Evolutionary conservation across 768 basidiomycete species (phyloP), one percentile per base, ranked within the genome.

Genomic region (Steccherinum ochraceum): DNA sequence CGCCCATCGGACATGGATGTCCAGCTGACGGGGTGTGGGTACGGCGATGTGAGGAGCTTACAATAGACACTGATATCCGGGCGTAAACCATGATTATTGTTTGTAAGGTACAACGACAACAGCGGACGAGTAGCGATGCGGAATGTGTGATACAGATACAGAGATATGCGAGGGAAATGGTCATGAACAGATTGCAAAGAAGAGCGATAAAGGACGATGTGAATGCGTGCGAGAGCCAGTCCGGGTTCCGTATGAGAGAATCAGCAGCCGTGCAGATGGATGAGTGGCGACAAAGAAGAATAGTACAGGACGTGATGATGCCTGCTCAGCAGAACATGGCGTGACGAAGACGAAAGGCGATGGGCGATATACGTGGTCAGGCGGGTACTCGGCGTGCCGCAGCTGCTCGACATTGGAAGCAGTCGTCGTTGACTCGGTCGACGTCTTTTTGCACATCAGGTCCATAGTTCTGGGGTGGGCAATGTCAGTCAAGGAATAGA

Each of bases 351-450:
- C 30, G 30, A 16, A 35, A 16, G 16, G 30, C 7, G 30, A 35
- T 35, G 30, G 30, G 30, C 30, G 7, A 35, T 16, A 16, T 16
- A 35, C 7, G 30, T 35, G 7, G 16, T 16, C 7, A 7, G 16
- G 30, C 30, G 16, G 58, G 62, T 26, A 61, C 40, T 45, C 60
- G 63, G 16, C 69, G 69, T 24, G 67, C 69, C 41, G 72, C 72
- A 10, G 84, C 83, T 51, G 81, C 77, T 30, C 81, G 78, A 64
- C 86, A 89, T 43, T 79, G 77, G 58, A 76, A 81, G 64, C 86
- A 89, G 52, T 71, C 82, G 48, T 88, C 84, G 59, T 87, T 77
- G 58, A 87, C 84, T 40, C 70, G 72, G 67, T 89, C 86, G 52
- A 86, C 64, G 60, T 83, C 79, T 53, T 76, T 74, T 61, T 89